Evolutionary conservation across 768 basidiomycete species (phyloP).

Genomic region (Russula olivacea): DNA sequence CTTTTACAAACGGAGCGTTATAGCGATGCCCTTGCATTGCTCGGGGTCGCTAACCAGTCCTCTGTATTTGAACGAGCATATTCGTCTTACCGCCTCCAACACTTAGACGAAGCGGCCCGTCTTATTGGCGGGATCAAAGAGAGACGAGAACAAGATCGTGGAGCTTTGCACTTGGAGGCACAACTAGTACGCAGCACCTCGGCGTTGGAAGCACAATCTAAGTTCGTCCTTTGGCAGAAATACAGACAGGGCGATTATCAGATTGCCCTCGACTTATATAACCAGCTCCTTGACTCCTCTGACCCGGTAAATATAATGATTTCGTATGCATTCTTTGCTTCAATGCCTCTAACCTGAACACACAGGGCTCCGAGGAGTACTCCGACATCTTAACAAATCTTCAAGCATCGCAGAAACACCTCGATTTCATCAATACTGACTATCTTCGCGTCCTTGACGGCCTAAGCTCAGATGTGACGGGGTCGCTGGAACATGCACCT

Average conservation of each 20-base stretch:
- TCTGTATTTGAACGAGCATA: slow-evolving; percentile 70
- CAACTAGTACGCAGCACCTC: slow-evolving; percentile 59
- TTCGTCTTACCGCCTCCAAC: slow-evolving; percentile 77
- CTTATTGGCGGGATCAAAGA: slow-evolving; percentile 47
- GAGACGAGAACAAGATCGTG: slow-evolving; percentile 43
- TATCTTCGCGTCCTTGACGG: slow-evolving; percentile 60
- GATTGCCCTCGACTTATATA: slow-evolving; percentile 69
- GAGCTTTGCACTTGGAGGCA: slow-evolving; percentile 74
- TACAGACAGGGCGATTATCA: slow-evolving; percentile 78
- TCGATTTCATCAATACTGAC: slow-evolving; percentile 74
- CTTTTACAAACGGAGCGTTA: slow-evolving; percentile 86
- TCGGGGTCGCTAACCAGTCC: slow-evolving; percentile 34
- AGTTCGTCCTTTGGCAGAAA: slow-evolving; percentile 39
- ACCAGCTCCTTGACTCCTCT: slow-evolving; percentile 70
- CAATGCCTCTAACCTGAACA: slow-evolving; percentile 22
- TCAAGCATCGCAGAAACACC: slow-evolving; percentile 70
- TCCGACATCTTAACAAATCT: slow-evolving; percentile 84
- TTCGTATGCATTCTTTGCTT: slow-evolving; percentile 27
- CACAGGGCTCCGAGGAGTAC: slow-evolving; percentile 79
- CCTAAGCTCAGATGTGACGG: slow-evolving; percentile 47
- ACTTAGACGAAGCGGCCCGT: slow-evolving; percentile 58
- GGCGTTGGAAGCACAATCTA: slow-evolving; percentile 12
- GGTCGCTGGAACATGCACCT: slow-evolving; percentile 53
- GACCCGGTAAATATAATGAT: slow-evolving; percentile 49
- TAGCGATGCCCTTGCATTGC: slow-evolving; percentile 55